Conservation (phyloP, 352 stramenopile genomes). For the Peronospora farinosa region DNA sequence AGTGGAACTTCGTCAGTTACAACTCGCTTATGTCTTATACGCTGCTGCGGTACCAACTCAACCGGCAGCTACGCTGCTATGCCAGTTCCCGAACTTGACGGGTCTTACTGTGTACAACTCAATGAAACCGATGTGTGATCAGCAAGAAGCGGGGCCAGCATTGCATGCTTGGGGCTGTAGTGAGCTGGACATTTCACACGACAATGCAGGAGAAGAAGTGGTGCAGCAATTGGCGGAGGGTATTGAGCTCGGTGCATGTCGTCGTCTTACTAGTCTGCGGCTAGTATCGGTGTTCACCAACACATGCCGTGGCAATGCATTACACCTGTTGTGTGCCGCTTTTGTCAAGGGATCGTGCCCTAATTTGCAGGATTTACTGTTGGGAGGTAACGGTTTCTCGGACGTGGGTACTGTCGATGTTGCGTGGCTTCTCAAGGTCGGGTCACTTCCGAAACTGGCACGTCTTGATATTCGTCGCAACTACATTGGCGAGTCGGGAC, state of each 20-base stretch:
- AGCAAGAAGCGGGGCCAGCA: constrained; percentile 41
- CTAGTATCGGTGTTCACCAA: constrained; percentile 78
- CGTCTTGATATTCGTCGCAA: constrained; percentile 74
- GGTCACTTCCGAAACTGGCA: constrained; percentile 56
- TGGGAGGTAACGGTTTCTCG: constrained; percentile 71
- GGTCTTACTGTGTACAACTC: constrained; percentile 51
- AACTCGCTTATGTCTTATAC: constrained; percentile 33
- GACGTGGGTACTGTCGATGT: constrained; percentile 71
- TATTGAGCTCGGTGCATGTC: constrained; percentile 55
- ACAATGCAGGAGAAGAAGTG: constrained; percentile 64
- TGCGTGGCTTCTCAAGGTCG: constrained; percentile 57
- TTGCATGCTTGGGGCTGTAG: constrained; percentile 74
- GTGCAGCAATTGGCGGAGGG: constrained; percentile 60
- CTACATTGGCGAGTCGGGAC: constrained; percentile 70
- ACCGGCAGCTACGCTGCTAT: constrained; percentile 37
- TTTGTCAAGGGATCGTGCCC: constrained; percentile 62
- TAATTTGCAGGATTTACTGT: constrained; percentile 52
- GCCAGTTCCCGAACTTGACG: constrained; percentile 53
- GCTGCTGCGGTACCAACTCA: constrained; percentile 17
- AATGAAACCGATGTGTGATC: constrained; percentile 46
- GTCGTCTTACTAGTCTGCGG: constrained; percentile 46
- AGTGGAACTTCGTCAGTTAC: constrained; percentile 47
- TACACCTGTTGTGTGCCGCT: constrained; percentile 59
- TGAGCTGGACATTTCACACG: constrained; percentile 71
- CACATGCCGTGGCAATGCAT: constrained; percentile 62